A percentile compares a stretch with the other conserved stretches of the same genome.
These are phyloP conservation scores for Penicillium digitatum DNA, from an alignment of 2,329 filamentous ascomycete species.

Conservation along the genomic window DNA sequence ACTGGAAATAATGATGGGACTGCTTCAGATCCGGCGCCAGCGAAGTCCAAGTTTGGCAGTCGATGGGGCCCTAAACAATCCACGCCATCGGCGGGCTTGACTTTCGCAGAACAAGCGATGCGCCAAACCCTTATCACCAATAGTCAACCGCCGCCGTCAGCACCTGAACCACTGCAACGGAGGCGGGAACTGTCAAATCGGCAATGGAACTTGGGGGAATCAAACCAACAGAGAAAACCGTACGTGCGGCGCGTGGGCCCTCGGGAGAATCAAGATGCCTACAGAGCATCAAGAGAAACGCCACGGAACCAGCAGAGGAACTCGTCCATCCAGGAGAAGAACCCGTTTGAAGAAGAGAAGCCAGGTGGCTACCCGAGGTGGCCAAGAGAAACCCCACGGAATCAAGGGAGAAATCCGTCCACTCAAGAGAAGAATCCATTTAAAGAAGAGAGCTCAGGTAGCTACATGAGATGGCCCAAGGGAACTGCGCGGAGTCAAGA, in stretches of 20 bases:
- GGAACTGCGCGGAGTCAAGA: background rate
- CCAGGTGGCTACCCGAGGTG: background rate
- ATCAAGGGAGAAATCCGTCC: background rate
- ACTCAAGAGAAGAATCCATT: background rate
- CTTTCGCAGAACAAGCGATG: conserved; percentile 31
- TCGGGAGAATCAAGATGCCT: background rate
- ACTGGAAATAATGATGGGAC: conserved; percentile 21
- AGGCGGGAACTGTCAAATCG: background rate
- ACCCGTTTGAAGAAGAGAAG: background rate
- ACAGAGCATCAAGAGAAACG: background rate
- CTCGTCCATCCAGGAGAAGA: background rate
- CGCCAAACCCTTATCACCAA: conserved; percentile 28
- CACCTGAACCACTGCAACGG: background rate
- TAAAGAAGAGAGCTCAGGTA: background rate
- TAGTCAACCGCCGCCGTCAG: conserved; percentile 10
- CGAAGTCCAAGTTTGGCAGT: conserved; percentile 29
- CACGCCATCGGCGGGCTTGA: conserved; percentile 26
- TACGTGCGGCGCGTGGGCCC: background rate
- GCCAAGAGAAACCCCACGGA: background rate
- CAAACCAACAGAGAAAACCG: background rate
- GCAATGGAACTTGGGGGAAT: background rate
- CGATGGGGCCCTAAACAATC: conserved; percentile 22
- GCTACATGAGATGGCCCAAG: background rate
- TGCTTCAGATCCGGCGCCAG: conserved; percentile 7
- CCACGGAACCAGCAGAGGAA: background rate